Conservation (phyloP, 2,329 filamentous ascomycete genomes). For the Scedosporium aurantiacum region DNA sequence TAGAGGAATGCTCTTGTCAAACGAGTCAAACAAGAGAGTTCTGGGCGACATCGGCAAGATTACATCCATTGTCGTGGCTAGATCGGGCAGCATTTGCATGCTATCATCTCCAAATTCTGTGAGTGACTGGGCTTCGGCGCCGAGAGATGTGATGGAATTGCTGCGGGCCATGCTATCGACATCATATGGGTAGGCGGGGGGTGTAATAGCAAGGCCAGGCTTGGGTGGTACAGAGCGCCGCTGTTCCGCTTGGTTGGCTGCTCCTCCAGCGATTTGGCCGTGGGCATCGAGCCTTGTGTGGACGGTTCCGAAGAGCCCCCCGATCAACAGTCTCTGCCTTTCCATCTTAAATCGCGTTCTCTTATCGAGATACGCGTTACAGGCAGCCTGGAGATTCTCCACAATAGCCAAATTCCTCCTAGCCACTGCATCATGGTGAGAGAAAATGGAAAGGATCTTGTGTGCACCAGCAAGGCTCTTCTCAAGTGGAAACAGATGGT, state of each 20-base stretch:
- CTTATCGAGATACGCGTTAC: conserved; percentile 13
- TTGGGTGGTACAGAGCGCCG: background rate
- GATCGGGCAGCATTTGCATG: background rate
- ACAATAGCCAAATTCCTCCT: conserved; percentile 14
- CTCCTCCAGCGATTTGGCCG: no score
- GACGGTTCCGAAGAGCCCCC: conserved; percentile 15
- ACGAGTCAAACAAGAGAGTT: background rate
- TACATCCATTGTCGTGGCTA: background rate
- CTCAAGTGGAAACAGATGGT: conserved; percentile 20
- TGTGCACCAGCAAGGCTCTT: conserved; percentile 15
- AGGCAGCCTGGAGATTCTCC: conserved; percentile 14
- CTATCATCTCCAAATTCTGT: background rate
- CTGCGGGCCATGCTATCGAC: background rate
- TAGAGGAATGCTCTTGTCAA: background rate
- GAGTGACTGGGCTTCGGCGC: background rate
- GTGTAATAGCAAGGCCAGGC: background rate
- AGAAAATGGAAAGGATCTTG: conserved; percentile 15
- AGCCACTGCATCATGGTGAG: conserved; percentile 14
- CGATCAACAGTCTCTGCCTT: conserved; percentile 13
- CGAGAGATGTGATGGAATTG: background rate
- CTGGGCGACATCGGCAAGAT: background rate
- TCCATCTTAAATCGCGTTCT: conserved; percentile 15
- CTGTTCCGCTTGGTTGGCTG: background rate
- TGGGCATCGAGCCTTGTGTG: conserved; percentile 3
- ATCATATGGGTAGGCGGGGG: background rate